phyloP scores from a whole-genome alignment of 768 basidiomycete genomes.

The Rossbeevera mucosa region DNA sequence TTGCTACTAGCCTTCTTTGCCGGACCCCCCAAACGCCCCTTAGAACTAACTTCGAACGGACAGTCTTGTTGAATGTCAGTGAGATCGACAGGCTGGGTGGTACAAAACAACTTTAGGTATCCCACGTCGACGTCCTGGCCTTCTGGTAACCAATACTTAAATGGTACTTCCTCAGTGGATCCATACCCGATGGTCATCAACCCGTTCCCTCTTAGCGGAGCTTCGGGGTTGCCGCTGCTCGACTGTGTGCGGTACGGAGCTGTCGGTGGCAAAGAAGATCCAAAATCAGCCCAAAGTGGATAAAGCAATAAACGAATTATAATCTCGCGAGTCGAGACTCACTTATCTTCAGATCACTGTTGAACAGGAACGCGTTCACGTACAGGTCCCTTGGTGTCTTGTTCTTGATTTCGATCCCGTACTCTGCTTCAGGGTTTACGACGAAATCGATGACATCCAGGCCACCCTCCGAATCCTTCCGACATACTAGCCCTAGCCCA shows the following conservation, averaged over 20 bases:
- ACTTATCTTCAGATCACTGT: constrained; percentile 37
- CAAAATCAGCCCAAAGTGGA: background rate
- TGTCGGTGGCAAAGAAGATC: background rate
- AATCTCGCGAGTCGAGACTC: background rate
- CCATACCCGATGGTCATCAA: constrained; percentile 39
- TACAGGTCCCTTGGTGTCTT: constrained; percentile 31
- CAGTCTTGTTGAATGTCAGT: background rate
- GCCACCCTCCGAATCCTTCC: background rate
- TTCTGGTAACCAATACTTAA: background rate
- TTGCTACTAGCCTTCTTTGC: background rate
- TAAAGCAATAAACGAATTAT: background rate
- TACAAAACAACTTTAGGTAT: background rate
- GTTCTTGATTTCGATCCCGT: constrained; percentile 37
- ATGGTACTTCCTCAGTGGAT: background rate
- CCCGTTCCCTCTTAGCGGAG: constrained; percentile 4
- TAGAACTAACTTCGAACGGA: background rate
- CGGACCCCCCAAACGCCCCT: background rate
- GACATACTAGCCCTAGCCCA: constrained; percentile 2
- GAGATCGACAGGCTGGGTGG: background rate
- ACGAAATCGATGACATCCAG: constrained; percentile 15
- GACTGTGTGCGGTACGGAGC: constrained; percentile 7
- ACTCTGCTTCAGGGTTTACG: constrained; percentile 20
- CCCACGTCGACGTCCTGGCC: background rate
- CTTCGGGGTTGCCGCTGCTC: background rate
- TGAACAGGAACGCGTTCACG: constrained; percentile 40